Percentiles rank a stretch among this genome's conserved stretches.
These are phyloP conservation scores for Aegilops bicornis DNA, from an alignment of 176 grass and related monocot genomes.

Conservation along the genomic window DNA sequence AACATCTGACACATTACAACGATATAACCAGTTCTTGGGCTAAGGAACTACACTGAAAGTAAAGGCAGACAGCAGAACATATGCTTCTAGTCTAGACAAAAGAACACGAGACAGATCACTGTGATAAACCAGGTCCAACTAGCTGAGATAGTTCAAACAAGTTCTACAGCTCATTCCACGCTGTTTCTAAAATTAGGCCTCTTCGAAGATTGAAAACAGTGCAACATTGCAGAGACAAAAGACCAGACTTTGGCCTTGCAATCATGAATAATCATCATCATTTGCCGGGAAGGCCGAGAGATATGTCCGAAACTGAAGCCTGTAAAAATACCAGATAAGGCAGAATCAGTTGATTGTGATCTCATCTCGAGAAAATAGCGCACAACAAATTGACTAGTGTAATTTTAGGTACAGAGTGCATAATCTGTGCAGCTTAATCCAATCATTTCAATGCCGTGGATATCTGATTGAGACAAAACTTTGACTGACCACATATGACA, in stretches of 20 bases:
- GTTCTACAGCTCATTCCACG: no score
- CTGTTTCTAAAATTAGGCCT: neutral
- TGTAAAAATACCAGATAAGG: neutral
- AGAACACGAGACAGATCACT: no score
- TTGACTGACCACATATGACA: neutral
- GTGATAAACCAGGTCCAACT: no score
- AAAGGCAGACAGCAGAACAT: neutral
- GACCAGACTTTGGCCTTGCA: neutral
- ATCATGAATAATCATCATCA: neutral
- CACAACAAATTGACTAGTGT: neutral
- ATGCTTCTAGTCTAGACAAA: neutral
- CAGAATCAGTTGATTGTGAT: neutral
- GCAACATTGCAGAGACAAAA: neutral
- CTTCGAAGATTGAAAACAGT: neutral
- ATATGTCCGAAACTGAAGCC: neutral
- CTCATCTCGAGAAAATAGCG: neutral
- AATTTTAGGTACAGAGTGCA: neutral
- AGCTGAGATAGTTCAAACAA: no score
- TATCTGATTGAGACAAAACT: no score
- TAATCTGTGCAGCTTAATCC: neutral
- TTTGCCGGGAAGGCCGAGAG: neutral
- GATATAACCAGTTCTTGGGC: neutral
- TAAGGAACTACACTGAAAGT: neutral
- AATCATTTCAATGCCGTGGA: neutral
- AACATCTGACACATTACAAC: neutral